Evolutionary conservation across 495 filamentous ascomycete species (phyloP).

Genomic region (Neurospora tetraspora): DNA sequence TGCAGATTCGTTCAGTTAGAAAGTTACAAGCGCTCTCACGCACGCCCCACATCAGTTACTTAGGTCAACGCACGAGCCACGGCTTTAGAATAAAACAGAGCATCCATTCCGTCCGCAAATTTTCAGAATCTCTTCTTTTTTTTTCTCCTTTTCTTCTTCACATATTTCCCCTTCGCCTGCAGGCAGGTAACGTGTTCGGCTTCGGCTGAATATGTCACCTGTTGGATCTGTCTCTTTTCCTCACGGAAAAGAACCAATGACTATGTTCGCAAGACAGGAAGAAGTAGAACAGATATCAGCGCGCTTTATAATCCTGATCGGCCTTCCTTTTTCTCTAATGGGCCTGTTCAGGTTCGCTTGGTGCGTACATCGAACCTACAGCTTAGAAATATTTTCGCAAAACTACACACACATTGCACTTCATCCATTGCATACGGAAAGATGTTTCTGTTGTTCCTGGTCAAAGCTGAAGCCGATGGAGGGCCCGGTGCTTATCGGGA

Average conservation of each 20-base stretch:
- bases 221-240: constrained; percentile 5
- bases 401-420: background rate
- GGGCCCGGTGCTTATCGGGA: background rate
- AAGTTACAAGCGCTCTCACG: background rate
- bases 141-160: constrained; percentile 17
- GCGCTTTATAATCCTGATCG: constrained; percentile 30
- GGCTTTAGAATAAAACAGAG: background rate
- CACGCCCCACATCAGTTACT: background rate
- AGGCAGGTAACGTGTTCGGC: background rate
- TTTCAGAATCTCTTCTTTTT: constrained; percentile 6
- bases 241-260: constrained; percentile 4
- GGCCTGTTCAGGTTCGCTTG: constrained; percentile 29
- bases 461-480: background rate
- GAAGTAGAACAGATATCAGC: constrained; percentile 22
- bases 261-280: constrained; percentile 14
- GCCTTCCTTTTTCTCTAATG: constrained; percentile 9
- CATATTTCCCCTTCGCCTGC: constrained; percentile 28
- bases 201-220: background rate
- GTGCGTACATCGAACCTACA: constrained; percentile 21
- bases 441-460: background rate
- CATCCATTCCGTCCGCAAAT: background rate
- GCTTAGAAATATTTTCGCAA: background rate
- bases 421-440: background rate
- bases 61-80: background rate
- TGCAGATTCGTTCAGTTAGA: background rate